phyloP scores from a whole-genome alignment of 768 basidiomycete genomes.

The Boletales sp. region DNA sequence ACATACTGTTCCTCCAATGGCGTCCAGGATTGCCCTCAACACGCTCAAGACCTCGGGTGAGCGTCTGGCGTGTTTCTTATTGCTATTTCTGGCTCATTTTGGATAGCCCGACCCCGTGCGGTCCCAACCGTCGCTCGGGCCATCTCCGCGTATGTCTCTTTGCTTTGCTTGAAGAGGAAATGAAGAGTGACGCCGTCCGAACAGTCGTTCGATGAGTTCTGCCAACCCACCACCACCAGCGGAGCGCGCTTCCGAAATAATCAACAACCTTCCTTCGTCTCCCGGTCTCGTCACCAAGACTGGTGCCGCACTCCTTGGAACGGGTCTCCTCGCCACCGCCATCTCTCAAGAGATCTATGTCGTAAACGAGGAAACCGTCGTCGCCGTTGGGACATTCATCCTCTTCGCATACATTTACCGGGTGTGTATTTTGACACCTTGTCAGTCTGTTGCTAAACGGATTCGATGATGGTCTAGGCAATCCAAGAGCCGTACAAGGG shows the following conservation, averaged over 20 bases:
- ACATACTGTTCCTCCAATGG: conserved; percentile 37
- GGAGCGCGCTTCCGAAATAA: conserved; percentile 85
- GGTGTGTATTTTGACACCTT: conserved; percentile 39
- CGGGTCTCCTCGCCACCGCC: conserved; percentile 83
- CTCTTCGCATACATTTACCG: conserved; percentile 80
- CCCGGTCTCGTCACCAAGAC: conserved; percentile 93
- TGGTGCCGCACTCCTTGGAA: conserved; percentile 86
- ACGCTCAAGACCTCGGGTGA: conserved; percentile 60
- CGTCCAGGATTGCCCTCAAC: conserved; percentile 68
- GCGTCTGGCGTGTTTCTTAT: conserved; percentile 4
- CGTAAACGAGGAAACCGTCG: conserved; percentile 92
- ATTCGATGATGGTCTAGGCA: conserved; percentile 40
- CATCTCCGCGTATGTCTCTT: conserved; percentile 43
- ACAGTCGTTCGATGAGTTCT: conserved; percentile 65
- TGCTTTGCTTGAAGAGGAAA: conserved; percentile 2
- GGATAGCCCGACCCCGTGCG: conserved; percentile 52
- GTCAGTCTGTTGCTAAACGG: conserved; percentile 3
- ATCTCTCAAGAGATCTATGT: conserved; percentile 98
- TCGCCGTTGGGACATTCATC: conserved; percentile 80
- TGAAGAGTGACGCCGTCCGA: conserved; percentile 7
- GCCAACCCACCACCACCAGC: conserved; percentile 64
- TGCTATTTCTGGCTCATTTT: background rate
- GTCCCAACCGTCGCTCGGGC: conserved; percentile 45
- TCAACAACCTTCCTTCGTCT: conserved; percentile 82
- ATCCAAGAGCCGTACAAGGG: conserved; percentile 84